Evolutionary conservation across 108 stramenopile genomes (phyloP).

Genomic region (Pseudonitzschia pungens): DNA sequence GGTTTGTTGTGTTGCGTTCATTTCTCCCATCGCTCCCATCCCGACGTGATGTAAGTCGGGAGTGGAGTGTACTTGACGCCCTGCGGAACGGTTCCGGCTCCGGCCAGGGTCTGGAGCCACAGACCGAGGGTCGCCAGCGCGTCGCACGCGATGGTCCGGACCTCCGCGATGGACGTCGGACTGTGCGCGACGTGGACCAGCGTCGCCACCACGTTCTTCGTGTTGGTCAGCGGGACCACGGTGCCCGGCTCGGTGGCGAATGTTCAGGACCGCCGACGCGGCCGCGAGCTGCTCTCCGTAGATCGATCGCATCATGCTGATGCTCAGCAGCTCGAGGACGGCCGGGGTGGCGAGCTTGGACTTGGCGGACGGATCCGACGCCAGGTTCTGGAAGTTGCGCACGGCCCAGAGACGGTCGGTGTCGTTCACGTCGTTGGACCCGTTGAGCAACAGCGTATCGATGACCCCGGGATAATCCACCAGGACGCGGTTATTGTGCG

Average conservation of each 20-base stretch:
- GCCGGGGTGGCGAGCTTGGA: conserved; percentile 45
- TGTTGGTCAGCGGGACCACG: conserved; percentile 77
- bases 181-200: conserved; percentile 78
- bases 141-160: conserved; percentile 70
- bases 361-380: conserved; percentile 66
- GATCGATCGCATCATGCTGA: conserved; percentile 60
- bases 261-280: conserved; percentile 68
- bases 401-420: conserved; percentile 75
- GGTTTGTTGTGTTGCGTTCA: too few relatives aligned
- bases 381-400: conserved; percentile 72
- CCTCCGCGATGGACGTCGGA: conserved; percentile 45
- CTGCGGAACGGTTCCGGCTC: conserved; percentile 67
- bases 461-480: conserved; percentile 52
- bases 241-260: conserved; percentile 82
- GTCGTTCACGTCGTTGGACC: conserved; percentile 26
- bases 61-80: conserved; percentile 54
- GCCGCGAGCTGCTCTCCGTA: conserved; percentile 71
- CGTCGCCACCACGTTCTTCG: conserved; percentile 79
- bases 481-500: conserved; percentile 54
- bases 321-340: conserved; percentile 58
- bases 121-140: conserved; percentile 75
- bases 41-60: conserved; percentile 68
- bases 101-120: conserved; percentile 84
- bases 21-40: conserved; percentile 82
- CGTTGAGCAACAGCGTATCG: conserved; percentile 46